Evolutionary conservation across 768 basidiomycete species (phyloP).

Genomic region (Boletus insuetus): DNA sequence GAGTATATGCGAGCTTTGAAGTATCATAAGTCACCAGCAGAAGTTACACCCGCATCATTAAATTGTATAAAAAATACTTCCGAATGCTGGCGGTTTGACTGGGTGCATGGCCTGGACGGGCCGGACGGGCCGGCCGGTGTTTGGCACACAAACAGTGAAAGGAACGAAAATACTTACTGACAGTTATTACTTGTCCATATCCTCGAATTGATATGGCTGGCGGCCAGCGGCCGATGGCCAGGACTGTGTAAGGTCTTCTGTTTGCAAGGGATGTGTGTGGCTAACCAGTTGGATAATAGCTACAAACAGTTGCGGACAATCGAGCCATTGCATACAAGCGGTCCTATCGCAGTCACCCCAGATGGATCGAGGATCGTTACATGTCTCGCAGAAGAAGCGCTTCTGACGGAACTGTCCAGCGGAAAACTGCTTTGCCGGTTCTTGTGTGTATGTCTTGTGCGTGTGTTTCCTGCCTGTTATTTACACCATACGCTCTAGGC

Average conservation of each 20-base stretch:
- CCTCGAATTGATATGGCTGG: conserved; percentile 14
- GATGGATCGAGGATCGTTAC: conserved; percentile 83
- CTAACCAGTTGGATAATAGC: conserved; percentile 37
- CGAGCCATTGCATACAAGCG: conserved; percentile 83
- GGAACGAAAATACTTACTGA: not conserved
- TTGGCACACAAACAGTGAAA: conserved; percentile 7
- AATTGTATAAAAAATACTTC: too few species aligned
- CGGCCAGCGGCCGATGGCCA: conserved; percentile 43
- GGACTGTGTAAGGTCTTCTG: conserved; percentile 32
- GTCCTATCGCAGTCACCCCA: conserved; percentile 74
- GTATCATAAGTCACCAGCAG: too few species aligned
- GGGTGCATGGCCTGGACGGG: too few species aligned
- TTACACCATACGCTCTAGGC: conserved; percentile 53
- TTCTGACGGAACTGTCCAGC: conserved; percentile 76
- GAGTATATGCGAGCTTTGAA: not conserved
- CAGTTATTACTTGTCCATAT: too few species aligned
- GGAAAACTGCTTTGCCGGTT: conserved; percentile 81
- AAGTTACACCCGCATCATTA: too few species aligned
- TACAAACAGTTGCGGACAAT: conserved; percentile 75
- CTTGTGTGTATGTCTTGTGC: conserved; percentile 60
- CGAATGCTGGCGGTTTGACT: too few species aligned
- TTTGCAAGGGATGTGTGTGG: not conserved
- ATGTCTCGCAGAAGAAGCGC: conserved; percentile 81
- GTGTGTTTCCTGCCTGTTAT: not conserved
- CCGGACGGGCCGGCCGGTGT: not conserved